A percentile compares a stretch with the other conserved stretches of the same genome.
phyloP scores from a whole-genome alignment of 2,329 filamentous ascomycete species.

The Pestalotiopsis sp. region DNA sequence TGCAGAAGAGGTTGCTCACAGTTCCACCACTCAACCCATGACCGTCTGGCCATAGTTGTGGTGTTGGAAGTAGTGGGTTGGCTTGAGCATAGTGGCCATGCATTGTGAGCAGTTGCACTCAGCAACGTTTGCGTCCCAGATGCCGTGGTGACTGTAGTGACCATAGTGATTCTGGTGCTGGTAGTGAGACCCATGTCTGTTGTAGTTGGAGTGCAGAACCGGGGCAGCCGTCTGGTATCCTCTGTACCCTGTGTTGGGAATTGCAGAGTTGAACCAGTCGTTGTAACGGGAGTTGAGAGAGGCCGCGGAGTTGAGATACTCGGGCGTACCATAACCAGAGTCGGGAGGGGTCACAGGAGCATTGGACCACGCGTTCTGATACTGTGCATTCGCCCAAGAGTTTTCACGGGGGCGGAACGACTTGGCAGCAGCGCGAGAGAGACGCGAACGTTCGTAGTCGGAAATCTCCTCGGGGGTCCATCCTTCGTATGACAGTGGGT shows the following conservation, averaged over 20 bases:
- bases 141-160: conserved; percentile 43
- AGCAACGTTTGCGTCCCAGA: conserved; percentile 54
- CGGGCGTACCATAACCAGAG: conserved; percentile 64
- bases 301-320: conserved; percentile 58
- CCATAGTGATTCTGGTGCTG: conserved; percentile 45
- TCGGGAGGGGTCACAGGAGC: conserved; percentile 62
- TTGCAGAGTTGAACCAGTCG: conserved; percentile 55
- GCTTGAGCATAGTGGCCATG: conserved; percentile 45
- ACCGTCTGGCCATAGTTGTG: conserved; percentile 58
- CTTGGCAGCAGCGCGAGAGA: conserved; percentile 26
- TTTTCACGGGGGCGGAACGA: conserved; percentile 49
- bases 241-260: conserved; percentile 32
- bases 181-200: conserved; percentile 42
- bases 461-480: conserved; percentile 60
- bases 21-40: conserved; percentile 45
- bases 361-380: conserved; percentile 40
- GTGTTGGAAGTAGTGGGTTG: conserved; percentile 49
- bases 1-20: neutral
- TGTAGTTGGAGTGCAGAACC: conserved; percentile 33
- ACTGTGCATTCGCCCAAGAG: conserved; percentile 41
- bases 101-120: conserved; percentile 56
- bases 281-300: conserved; percentile 59
- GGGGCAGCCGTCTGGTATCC: conserved; percentile 46
- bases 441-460: conserved; percentile 52
- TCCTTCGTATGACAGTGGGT: conserved; percentile 39